phyloP scores from a whole-genome alignment of 108 stramenopile species.

The Thalassiosira profunda region DNA sequence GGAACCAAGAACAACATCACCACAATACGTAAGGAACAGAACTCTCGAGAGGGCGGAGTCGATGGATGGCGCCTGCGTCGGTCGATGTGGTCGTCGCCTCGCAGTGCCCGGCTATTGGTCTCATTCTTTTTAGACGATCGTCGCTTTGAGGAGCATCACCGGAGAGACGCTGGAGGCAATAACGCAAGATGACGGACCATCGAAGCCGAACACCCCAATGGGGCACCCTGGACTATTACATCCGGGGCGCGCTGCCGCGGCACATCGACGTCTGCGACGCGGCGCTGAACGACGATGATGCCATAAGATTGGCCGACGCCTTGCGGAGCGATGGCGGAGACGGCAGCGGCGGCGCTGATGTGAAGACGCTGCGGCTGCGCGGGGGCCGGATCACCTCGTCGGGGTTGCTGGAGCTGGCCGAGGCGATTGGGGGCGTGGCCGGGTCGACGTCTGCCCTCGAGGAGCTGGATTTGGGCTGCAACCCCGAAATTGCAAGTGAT shows the following conservation, averaged over 20 bases:
- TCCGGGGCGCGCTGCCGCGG: background rate
- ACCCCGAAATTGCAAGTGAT: background rate
- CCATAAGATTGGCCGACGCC: background rate
- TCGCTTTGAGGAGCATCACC: too few relatives aligned
- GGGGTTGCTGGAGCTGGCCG: background rate
- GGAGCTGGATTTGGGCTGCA: background rate
- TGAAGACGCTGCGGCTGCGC: background rate
- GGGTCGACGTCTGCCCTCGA: background rate
- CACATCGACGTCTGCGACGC: background rate
- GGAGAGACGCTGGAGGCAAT: too few relatives aligned
- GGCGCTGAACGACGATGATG: background rate
- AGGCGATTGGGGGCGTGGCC: conserved; percentile 1
- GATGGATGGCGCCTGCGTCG: too few relatives aligned
- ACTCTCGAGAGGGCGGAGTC: too few relatives aligned
- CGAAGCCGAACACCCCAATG: too few relatives aligned
- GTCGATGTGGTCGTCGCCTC: too few relatives aligned
- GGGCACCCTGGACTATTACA: conserved; percentile 1
- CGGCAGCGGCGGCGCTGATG: background rate
- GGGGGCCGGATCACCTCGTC: background rate
- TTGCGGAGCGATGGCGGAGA: background rate
- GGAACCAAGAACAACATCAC: too few relatives aligned
- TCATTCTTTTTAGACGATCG: too few relatives aligned
- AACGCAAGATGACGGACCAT: too few relatives aligned
- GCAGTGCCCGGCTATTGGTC: too few relatives aligned
- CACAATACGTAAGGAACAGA: too few relatives aligned